Evolutionary conservation across 805 yeast species (phyloP).

Genomic region (Barnettozyma sucrosica): DNA sequence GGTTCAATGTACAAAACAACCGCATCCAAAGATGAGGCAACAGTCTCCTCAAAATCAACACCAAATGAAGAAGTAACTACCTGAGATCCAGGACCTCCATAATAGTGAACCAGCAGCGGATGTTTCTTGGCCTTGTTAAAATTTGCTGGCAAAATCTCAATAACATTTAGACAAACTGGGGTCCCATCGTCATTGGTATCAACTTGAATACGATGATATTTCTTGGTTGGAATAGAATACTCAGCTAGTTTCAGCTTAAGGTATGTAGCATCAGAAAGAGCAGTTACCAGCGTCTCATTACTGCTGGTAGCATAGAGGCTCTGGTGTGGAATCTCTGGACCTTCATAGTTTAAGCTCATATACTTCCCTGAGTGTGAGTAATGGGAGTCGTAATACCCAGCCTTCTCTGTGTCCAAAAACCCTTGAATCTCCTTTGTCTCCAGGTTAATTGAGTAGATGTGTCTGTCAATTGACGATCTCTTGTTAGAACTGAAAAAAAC

Average conservation of each 20-base stretch:
- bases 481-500: slow-evolving; percentile 65
- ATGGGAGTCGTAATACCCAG: slow-evolving; percentile 60
- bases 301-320: slow-evolving; percentile 44
- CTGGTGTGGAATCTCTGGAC: slow-evolving; percentile 78
- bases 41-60: slow-evolving; percentile 62
- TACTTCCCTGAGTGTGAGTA: slow-evolving; percentile 74
- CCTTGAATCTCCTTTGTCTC: slow-evolving; percentile 28
- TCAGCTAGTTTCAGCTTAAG: slow-evolving; percentile 13
- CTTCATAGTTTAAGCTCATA: slow-evolving; percentile 57
- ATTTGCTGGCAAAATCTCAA: slow-evolving; percentile 70
- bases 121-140: slow-evolving; percentile 54
- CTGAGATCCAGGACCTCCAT: slow-evolving; percentile 97
- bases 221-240: slow-evolving; percentile 51
- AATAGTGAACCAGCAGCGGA: slow-evolving; percentile 87
- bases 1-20: slow-evolving; percentile 94
- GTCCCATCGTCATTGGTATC: slow-evolving; percentile 40
- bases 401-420: slow-evolving; percentile 45
- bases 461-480: slow-evolving; percentile 37
- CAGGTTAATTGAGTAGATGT: slow-evolving; percentile 19
- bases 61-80: slow-evolving; percentile 55
- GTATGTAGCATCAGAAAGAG: slow-evolving; percentile 10
- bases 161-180: slow-evolving; percentile 47
- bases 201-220: slow-evolving; percentile 43
- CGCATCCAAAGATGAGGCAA: slow-evolving; percentile 72
- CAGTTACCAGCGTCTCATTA: background rate